These are phyloP conservation scores for Xylaria scruposa DNA, from an alignment of 495 filamentous ascomycete species.

Conservation along the genomic window DNA sequence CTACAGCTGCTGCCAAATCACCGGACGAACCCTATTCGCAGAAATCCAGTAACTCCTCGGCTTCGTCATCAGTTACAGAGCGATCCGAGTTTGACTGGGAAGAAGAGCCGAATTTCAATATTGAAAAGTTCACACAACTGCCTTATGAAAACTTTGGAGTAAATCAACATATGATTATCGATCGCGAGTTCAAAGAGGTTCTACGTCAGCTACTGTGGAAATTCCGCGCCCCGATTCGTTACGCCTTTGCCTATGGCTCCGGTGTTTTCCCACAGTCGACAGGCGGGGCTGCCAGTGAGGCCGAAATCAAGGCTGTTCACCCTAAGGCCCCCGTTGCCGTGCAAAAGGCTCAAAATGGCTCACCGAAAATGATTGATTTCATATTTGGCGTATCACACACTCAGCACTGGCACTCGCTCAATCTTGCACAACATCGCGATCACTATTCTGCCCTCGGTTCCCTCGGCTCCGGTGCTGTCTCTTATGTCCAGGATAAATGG, in stretches of 20 bases:
- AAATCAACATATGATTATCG: conserved; percentile 94
- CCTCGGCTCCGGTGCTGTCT: conserved; percentile 82
- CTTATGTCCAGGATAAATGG: conserved; percentile 81
- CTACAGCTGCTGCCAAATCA: conserved; percentile 37
- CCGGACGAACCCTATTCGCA: conserved; percentile 40
- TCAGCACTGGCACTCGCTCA: conserved; percentile 96
- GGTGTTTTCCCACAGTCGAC: conserved; percentile 89
- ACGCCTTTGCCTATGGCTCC: conserved; percentile 96
- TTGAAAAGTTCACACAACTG: conserved; percentile 83
- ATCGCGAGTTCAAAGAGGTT: conserved; percentile 91
- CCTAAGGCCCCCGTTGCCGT: conserved; percentile 79
- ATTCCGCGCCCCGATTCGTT: conserved; percentile 90
- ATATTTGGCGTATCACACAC: conserved; percentile 95
- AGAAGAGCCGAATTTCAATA: conserved; percentile 74
- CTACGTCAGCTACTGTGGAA: conserved; percentile 89
- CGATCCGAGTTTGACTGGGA: conserved; percentile 68
- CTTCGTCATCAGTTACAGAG: conserved; percentile 28
- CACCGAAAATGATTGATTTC: conserved; percentile 96
- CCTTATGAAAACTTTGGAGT: conserved; percentile 88
- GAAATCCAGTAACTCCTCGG: conserved; percentile 15
- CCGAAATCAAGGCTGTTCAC: conserved; percentile 67
- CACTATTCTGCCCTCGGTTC: conserved; percentile 91
- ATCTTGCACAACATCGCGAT: conserved; percentile 83
- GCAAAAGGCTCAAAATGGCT: conserved; percentile 79
- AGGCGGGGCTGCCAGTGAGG: conserved; percentile 55